Evolutionary conservation across 2,329 filamentous ascomycete species (phyloP), one percentile per base, ranked within the genome.

Genomic region (Arthrobotrys musiformis): DNA sequence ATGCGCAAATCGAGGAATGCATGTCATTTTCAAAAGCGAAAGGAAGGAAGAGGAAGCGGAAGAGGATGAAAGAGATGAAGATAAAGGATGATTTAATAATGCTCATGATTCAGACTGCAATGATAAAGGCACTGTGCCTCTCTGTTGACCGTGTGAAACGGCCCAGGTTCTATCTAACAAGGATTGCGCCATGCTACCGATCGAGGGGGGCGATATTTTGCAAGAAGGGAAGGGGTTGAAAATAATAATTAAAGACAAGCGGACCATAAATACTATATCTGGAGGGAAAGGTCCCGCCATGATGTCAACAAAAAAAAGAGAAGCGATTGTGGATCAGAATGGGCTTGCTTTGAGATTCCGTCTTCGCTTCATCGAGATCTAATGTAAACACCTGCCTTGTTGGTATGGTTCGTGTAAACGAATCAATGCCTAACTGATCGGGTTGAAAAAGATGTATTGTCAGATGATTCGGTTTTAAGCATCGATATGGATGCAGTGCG

Each of bases 401-500:
- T 19, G 15, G 17, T 22, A 8, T 40, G 9, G 33, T 17, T 33
- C 17, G 4, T n/a, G n/a, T n/a, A n/a, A 8, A 40, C 9, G 13
- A 26, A 24, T 67, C 48, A 77, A 30, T 62, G 42, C n/a, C 66
- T 63, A 4, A 77, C 64, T 22, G 66, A 67, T 33, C 73, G 40
- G 24, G 66, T 56, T 28, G 73, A 24, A 26, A 77, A 42, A 9
- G 60, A 11, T 15, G 33, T 67, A n/a, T 46, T 70, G 8, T 77
- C 73, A 2, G 66, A 42, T 5, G 66, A 19, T 42, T 77, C 73
- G 42, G 73, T 24, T 46, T 70, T 70, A 1, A 67, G 48, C 58
- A 70, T 28, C n/a, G 73, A 77, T n/a, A 77, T 77, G 1, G 73
- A 77, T 24, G 73, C 66, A n/a, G 73, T 67, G 11, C 73, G 73